Conservation (phyloP, 352 stramenopile species). For the Pythium myriotylum region DNA sequence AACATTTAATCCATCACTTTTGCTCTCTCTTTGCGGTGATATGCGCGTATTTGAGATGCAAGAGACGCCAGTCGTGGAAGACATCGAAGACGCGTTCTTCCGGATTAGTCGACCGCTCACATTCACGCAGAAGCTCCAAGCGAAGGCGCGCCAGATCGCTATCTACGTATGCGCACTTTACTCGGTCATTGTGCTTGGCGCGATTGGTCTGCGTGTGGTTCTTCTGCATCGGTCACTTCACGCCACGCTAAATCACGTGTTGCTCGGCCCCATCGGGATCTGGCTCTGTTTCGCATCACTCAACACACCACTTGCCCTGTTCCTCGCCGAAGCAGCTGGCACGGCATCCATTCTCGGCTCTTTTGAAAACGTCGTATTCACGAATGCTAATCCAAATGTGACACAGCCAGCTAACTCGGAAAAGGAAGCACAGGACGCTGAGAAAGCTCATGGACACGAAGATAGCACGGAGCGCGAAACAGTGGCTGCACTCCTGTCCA, state of each 20-base stretch:
- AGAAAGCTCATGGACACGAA: too few species aligned
- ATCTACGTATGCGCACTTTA: conserved; percentile 74
- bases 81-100: conserved; percentile 83
- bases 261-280: conserved; percentile 72
- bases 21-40: conserved; percentile 82
- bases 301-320: conserved; percentile 79
- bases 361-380: conserved; percentile 63
- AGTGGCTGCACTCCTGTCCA: conserved; percentile 6
- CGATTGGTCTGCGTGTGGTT: conserved; percentile 66
- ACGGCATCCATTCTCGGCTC: conserved; percentile 76
- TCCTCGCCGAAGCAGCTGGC: conserved; percentile 70
- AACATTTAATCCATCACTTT: conserved; percentile 72
- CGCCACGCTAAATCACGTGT: conserved; percentile 67
- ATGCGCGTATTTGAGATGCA: conserved; percentile 88
- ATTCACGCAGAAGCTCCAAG: conserved; percentile 78
- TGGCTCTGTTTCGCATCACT: conserved; percentile 88
- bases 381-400: not conserved
- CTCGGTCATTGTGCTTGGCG: conserved; percentile 62
- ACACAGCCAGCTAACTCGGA: too few species aligned
- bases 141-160: conserved; percentile 49
- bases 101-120: conserved; percentile 68
- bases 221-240: conserved; percentile 73
- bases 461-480: too few species aligned
- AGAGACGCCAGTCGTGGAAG: conserved; percentile 78
- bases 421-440: too few species aligned